phyloP scores from a whole-genome alignment of 257 asterid genomes.

The Solanum infundibuliforme region DNA sequence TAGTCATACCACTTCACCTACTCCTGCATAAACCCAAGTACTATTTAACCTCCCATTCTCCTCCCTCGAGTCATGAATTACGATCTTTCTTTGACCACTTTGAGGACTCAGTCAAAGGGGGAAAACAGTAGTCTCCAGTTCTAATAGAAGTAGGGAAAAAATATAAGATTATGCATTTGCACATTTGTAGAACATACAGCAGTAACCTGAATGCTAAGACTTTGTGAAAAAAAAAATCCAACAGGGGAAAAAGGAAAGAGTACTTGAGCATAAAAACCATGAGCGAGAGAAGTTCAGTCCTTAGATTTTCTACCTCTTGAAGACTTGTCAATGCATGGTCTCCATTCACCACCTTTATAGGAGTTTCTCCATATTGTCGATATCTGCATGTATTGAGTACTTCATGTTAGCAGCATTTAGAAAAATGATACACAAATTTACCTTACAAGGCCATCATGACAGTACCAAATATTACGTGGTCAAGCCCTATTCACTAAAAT shows the following conservation, averaged over 20 bases:
- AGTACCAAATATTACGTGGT: not conserved
- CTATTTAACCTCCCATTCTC: not conserved
- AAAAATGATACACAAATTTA: not conserved
- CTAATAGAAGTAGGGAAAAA: not conserved
- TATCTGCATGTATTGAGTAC: constrained; percentile 36
- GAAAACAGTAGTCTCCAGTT: not conserved
- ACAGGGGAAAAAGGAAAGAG: not conserved
- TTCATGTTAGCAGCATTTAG: constrained; percentile 1
- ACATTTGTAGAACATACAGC: not conserved
- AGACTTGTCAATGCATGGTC: constrained; percentile 70
- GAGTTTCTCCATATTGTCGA: constrained; percentile 90
- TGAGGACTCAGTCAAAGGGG: not conserved
- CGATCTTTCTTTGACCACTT: not conserved
- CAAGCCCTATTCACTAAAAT: not conserved
- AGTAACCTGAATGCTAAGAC: not conserved
- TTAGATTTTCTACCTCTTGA: constrained; percentile 42
- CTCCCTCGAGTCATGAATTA: not conserved
- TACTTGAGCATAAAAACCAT: not conserved
- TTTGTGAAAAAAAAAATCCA: not conserved
- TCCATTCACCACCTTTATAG: constrained; percentile 83
- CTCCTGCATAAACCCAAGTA: not conserved
- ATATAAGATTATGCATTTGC: not conserved
- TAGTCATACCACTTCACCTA: not conserved
- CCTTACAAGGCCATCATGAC: not conserved
- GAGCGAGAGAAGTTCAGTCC: not conserved